Percentiles rank a stretch among this genome's conserved stretches.
phyloP scores from a whole-genome alignment of 495 filamentous ascomycete genomes.

The Neurospora intermedia region DNA sequence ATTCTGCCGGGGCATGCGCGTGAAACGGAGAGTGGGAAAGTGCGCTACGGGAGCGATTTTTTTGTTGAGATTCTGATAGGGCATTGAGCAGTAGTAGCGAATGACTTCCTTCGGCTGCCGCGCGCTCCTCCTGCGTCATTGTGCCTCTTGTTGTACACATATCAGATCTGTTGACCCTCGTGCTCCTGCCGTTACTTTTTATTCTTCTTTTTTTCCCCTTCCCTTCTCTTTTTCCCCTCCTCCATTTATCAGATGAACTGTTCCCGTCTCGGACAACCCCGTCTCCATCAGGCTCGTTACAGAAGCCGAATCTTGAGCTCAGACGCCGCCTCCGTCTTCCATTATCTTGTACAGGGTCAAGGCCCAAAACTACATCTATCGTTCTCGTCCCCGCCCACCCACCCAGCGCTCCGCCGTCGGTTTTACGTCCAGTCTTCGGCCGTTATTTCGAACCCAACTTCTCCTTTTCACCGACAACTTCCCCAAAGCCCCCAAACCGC shows the following conservation, averaged over 20 bases:
- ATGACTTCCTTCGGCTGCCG: background rate
- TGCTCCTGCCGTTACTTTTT: background rate
- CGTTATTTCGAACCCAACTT: background rate
- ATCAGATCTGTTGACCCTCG: background rate
- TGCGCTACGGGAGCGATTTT: background rate
- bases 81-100: background rate
- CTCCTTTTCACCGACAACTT: background rate
- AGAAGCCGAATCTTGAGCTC: background rate
- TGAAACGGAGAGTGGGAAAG: background rate
- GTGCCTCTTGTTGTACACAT: background rate
- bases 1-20: background rate
- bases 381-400: background rate
- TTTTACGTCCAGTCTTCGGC: background rate
- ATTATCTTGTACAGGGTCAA: background rate
- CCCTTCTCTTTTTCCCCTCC: background rate
- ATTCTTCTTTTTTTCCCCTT: background rate
- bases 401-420: background rate
- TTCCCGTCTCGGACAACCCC: background rate
- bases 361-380: background rate
- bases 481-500: background rate
- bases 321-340: background rate
- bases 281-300: background rate
- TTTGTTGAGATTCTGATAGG: slow-evolving; percentile 1
- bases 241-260: background rate
- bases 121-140: background rate